Conservation (phyloP, 495 filamentous ascomycete species). For the Penicillium alfredii region DNA sequence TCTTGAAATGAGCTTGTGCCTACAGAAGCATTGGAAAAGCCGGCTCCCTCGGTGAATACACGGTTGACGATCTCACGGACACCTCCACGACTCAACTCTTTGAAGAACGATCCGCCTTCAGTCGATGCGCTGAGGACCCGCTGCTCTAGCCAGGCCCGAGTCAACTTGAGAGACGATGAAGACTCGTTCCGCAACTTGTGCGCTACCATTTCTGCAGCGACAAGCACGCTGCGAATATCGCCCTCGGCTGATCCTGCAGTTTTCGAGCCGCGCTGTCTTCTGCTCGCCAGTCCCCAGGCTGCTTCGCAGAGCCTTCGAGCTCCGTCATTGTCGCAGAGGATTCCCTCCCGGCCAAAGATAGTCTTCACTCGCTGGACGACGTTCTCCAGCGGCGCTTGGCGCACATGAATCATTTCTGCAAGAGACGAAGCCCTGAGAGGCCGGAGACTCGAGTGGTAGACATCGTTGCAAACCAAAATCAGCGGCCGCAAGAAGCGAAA, state of each 20-base stretch:
- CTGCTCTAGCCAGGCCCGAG: slow-evolving; percentile 76
- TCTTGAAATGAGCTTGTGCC: slow-evolving; percentile 30
- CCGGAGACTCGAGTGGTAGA: slow-evolving; percentile 87
- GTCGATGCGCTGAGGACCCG: slow-evolving; percentile 63
- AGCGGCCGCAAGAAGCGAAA: slow-evolving; percentile 83
- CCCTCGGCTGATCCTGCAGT: slow-evolving; percentile 65
- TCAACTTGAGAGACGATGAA: slow-evolving; percentile 47
- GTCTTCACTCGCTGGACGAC: slow-evolving; percentile 75
- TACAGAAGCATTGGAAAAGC: slow-evolving; percentile 59
- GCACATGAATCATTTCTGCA: slow-evolving; percentile 88
- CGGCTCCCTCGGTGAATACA: slow-evolving; percentile 80
- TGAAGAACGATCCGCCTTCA: slow-evolving; percentile 69
- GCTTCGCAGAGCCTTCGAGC: slow-evolving; percentile 86
- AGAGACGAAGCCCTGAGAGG: slow-evolving; percentile 72
- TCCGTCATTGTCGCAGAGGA: slow-evolving; percentile 78
- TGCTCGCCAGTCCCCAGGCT: slow-evolving; percentile 75
- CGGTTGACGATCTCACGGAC: slow-evolving; percentile 77
- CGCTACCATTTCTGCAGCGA: slow-evolving; percentile 93
- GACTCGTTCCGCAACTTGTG: slow-evolving; percentile 60
- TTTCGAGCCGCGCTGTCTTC: slow-evolving; percentile 49
- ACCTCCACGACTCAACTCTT: slow-evolving; percentile 72
- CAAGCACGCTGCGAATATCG: slow-evolving; percentile 87
- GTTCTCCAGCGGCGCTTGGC: slow-evolving; percentile 79
- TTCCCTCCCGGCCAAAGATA: slow-evolving; percentile 81
- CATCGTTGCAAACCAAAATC: slow-evolving; percentile 93